Conservation (phyloP, 306 rosid genomes). For the Vigna radiata region DNA sequence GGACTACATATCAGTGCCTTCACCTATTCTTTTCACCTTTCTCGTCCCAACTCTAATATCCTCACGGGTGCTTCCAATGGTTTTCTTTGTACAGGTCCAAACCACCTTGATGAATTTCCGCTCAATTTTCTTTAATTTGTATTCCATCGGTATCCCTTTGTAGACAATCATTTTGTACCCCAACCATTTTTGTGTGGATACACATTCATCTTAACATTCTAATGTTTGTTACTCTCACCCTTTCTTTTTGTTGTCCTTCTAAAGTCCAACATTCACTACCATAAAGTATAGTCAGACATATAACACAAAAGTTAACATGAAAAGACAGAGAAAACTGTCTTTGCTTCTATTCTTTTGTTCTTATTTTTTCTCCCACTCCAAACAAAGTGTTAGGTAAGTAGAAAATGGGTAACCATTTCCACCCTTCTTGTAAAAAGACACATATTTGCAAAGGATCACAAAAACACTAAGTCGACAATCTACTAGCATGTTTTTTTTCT, state of each 20-base stretch:
- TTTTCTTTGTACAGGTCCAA: not conserved
- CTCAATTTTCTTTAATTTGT: not conserved
- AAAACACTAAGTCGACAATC: slow-evolving; percentile 42
- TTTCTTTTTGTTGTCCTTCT: not conserved
- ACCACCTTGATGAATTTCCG: not conserved
- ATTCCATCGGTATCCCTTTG: not conserved
- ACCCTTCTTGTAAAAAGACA: slow-evolving; percentile 18
- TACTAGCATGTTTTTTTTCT: not conserved
- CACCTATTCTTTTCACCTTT: too few species aligned
- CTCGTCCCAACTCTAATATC: too few species aligned
- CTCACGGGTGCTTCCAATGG: not conserved
- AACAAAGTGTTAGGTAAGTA: slow-evolving; percentile 37
- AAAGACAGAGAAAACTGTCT: not conserved
- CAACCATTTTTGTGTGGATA: not conserved
- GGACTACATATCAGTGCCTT: too few species aligned
- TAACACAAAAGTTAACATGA: not conserved
- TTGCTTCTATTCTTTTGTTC: not conserved
- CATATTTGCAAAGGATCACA: slow-evolving; percentile 28
- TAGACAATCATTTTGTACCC: not conserved
- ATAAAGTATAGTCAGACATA: not conserved
- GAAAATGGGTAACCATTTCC: slow-evolving; percentile 5
- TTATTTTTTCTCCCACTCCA: not conserved
- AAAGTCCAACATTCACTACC: not conserved
- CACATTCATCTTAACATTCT: not conserved
- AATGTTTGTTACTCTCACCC: not conserved